A percentile compares a stretch with the other conserved stretches of the same genome.
These are phyloP conservation scores for Penicillium malachiteum DNA, from an alignment of 495 filamentous ascomycete genomes.

Conservation along the genomic window DNA sequence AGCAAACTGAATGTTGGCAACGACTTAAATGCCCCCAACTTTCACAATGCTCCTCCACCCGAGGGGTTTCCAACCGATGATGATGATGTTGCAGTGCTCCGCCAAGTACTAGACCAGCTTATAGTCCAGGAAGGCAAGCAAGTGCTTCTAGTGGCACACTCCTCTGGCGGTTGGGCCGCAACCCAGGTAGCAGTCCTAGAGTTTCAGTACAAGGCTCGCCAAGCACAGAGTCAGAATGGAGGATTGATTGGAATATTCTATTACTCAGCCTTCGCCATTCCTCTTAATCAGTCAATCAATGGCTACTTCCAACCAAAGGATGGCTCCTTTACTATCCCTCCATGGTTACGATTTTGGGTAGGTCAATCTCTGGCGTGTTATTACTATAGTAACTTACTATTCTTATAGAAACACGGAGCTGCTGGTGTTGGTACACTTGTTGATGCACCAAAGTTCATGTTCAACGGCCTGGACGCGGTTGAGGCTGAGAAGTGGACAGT, in stretches of 20 bases:
- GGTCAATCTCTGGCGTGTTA: not conserved
- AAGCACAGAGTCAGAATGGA: constrained; percentile 19
- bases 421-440: constrained; percentile 21
- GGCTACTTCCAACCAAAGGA: constrained; percentile 29
- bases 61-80: not conserved
- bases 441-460: constrained; percentile 20
- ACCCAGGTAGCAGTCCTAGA: constrained; percentile 29
- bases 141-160: constrained; percentile 31
- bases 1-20: constrained; percentile 31
- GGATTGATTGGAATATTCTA: constrained; percentile 39
- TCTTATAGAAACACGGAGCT: constrained; percentile 19
- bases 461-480: constrained; percentile 22
- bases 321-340: constrained; percentile 17
- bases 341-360: constrained; percentile 27
- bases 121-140: constrained; percentile 24
- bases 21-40: constrained; percentile 21
- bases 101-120: constrained; percentile 9
- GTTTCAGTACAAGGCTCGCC: constrained; percentile 20
- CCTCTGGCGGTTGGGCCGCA: constrained; percentile 36
- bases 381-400: not conserved
- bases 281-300: constrained; percentile 27
- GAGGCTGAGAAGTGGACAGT: constrained; percentile 23
- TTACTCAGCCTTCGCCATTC: constrained; percentile 31
- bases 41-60: constrained; percentile 11
- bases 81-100: not conserved